Conservation (phyloP, 2,329 filamentous ascomycete species). For the Calonectria naviculata region DNA sequence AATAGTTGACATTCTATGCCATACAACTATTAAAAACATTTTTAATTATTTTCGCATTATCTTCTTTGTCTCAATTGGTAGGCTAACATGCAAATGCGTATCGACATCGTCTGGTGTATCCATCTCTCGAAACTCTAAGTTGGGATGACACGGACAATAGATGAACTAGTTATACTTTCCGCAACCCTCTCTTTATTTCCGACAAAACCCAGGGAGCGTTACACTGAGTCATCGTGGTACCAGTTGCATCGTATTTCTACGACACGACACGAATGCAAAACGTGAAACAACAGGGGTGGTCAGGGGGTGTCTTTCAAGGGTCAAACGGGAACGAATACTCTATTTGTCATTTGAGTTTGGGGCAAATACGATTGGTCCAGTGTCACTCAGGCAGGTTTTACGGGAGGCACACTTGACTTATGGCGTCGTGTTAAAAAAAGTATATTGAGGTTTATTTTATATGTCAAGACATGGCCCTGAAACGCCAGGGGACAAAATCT, state of each 20-base stretch:
- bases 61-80: no score
- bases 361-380: neutral
- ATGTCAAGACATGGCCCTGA: constrained; percentile 31
- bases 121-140: neutral
- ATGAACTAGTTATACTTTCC: neutral
- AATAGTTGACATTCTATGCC: neutral
- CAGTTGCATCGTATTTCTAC: neutral
- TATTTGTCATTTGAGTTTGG: neutral
- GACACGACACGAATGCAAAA: neutral
- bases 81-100: neutral
- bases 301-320: neutral
- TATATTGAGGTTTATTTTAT: constrained; percentile 25
- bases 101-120: neutral
- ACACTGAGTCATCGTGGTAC: no score
- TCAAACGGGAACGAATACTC: neutral
- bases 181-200: neutral
- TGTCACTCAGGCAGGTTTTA: neutral
- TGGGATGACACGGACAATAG: neutral
- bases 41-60: neutral
- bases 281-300: neutral
- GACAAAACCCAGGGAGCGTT: neutral
- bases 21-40: neutral
- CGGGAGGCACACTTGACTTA: neutral
- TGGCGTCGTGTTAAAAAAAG: neutral
- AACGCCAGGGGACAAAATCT: constrained; percentile 36